Evolutionary conservation across 2,329 filamentous ascomycete genomes (phyloP).

Genomic region (Aspergillus pseudoterreus): DNA sequence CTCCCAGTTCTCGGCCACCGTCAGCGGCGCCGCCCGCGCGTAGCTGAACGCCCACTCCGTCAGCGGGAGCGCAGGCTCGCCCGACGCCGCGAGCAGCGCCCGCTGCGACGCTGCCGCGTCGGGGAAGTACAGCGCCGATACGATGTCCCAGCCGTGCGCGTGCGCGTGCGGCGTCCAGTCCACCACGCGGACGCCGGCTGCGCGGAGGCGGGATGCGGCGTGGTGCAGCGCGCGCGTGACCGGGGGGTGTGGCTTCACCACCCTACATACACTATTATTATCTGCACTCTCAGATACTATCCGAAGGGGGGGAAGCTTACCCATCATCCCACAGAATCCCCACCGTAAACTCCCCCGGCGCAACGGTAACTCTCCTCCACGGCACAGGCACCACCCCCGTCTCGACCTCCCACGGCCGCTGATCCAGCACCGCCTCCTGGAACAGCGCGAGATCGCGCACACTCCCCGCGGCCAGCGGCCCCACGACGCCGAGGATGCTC

Average conservation of each 20-base stretch:
- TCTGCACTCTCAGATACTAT: not conserved
- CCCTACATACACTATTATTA: constrained; percentile 16
- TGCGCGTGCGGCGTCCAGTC: constrained; percentile 36
- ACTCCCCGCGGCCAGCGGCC: constrained; percentile 24
- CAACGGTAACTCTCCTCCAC: constrained; percentile 29
- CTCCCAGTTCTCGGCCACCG: constrained; percentile 25
- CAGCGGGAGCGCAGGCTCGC: constrained; percentile 46
- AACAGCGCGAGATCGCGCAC: constrained; percentile 36
- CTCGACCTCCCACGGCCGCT: constrained; percentile 43
- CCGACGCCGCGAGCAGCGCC: constrained; percentile 31
- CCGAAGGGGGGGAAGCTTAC: constrained; percentile 13
- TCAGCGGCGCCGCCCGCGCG: constrained; percentile 18
- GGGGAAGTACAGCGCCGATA: constrained; percentile 48
- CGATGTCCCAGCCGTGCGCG: constrained; percentile 31
- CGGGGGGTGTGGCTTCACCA: constrained; percentile 64
- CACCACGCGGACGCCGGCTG: constrained; percentile 43
- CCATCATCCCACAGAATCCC: constrained; percentile 64
- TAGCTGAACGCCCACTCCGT: constrained; percentile 39
- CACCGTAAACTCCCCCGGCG: constrained; percentile 35
- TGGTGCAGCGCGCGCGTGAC: constrained; percentile 43
- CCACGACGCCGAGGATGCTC: constrained; percentile 34
- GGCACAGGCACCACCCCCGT: constrained; percentile 39
- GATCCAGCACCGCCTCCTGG: constrained; percentile 35
- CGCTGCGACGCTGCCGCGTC: constrained; percentile 37
- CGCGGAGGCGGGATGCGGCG: constrained; percentile 29